Evolutionary conservation across 179 eudicot genomes (phyloP).

Genomic region (Beta macrorhiza): DNA sequence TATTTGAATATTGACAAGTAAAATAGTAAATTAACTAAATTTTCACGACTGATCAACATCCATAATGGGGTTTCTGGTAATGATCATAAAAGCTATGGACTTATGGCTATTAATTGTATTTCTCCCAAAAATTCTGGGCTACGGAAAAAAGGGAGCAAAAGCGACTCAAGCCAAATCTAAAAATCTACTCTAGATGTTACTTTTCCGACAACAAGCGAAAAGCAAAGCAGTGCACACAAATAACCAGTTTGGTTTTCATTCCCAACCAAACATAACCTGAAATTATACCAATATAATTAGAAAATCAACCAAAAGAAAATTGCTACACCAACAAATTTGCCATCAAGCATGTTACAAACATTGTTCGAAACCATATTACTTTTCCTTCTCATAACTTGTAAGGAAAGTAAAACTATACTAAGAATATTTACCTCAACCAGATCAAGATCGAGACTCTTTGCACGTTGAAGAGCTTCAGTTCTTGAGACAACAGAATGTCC

Average conservation of each 20-base stretch:
- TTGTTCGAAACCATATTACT: not conserved
- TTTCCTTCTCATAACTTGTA: not conserved
- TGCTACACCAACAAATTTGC: not conserved
- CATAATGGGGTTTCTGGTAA: not conserved
- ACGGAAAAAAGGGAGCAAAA: not conserved
- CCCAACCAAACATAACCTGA: not conserved
- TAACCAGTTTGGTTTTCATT: not conserved
- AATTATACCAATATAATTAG: not conserved
- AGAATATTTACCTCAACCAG: slow-evolving; percentile 66
- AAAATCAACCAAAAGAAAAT: not conserved
- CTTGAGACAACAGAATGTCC: slow-evolving; percentile 58
- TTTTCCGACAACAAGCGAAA: not conserved
- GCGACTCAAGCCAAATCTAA: not conserved
- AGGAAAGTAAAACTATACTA: not conserved
- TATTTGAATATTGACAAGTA: not conserved
- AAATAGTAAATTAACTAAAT: not conserved
- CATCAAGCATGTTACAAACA: not conserved
- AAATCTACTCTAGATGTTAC: not conserved
- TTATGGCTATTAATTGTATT: not conserved
- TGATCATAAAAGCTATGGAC: not conserved
- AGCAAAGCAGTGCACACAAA: not conserved
- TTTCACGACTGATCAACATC: not conserved
- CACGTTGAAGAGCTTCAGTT: slow-evolving; percentile 57
- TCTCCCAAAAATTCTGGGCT: not conserved
- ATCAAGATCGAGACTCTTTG: slow-evolving; percentile 48